phyloP scores from a whole-genome alignment of 768 basidiomycete species.

The Boletus insuetus region DNA sequence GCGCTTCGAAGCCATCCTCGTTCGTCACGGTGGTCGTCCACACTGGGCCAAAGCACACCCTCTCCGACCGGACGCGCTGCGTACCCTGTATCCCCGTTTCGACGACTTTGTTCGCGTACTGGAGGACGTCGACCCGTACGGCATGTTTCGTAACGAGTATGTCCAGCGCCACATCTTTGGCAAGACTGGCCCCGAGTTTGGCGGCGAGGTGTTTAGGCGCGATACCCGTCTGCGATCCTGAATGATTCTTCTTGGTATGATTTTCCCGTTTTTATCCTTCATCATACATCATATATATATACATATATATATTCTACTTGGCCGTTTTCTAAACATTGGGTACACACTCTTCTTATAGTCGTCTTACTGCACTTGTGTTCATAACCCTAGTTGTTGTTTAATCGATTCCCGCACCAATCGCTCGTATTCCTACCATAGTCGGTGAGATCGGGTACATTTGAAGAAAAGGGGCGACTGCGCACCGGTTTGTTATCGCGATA shows the following conservation, averaged over 20 bases:
- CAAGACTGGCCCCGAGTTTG: constrained; percentile 38
- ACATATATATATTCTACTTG: background rate
- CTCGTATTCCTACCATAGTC: constrained; percentile 72
- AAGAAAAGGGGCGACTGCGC: constrained; percentile 4
- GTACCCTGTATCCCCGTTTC: constrained; percentile 75
- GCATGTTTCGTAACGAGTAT: constrained; percentile 86
- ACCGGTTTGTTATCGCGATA: constrained; percentile 82
- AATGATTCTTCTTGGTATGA: background rate
- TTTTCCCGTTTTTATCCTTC: background rate
- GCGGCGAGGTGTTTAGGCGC: constrained; percentile 47
- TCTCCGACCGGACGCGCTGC: constrained; percentile 61
- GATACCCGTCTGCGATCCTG: constrained; percentile 10
- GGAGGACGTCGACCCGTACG: constrained; percentile 65
- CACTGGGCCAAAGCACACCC: constrained; percentile 96
- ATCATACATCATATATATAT: background rate
- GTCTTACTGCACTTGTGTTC: constrained; percentile 16
- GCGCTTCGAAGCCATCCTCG: constrained; percentile 70
- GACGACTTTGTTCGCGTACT: constrained; percentile 71
- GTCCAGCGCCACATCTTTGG: constrained; percentile 85
- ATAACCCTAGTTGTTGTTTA: constrained; percentile 80
- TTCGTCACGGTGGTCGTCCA: constrained; percentile 72
- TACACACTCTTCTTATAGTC: constrained; percentile 17
- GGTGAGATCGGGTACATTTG: background rate
- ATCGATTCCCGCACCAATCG: constrained; percentile 80
- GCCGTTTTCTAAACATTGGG: constrained; percentile 2